Conservation (phyloP, 2,329 filamentous ascomycete species). For the Metarhizium guizhouense region DNA sequence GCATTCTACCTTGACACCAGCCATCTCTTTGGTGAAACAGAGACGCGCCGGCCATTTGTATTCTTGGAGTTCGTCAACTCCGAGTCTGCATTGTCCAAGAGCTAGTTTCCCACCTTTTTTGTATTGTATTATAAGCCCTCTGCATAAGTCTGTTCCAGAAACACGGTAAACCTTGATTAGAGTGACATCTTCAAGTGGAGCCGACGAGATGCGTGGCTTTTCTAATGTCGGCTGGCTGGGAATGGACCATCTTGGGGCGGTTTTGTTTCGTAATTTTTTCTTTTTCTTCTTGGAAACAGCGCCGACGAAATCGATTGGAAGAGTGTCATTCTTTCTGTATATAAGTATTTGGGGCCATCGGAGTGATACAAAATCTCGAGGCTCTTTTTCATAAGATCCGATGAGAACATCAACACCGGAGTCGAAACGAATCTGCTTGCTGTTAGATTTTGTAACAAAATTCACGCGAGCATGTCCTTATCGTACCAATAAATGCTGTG, state of each 20-base stretch:
- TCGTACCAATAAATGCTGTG: conserved; percentile 2
- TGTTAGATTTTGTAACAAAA: not conserved
- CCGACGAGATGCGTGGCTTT: not conserved
- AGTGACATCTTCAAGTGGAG: not conserved
- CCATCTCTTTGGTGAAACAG: conserved; percentile 1
- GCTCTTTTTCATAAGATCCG: not conserved
- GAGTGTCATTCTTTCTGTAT: not conserved
- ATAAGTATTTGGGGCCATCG: not conserved
- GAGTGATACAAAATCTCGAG: not conserved
- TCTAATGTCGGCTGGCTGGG: not conserved
- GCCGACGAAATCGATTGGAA: conserved; percentile 3
- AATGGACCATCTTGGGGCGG: not conserved
- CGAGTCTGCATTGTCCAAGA: conserved; percentile 3
- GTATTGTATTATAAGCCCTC: conserved; percentile 2
- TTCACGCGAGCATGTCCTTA: not conserved
- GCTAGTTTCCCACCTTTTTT: not conserved
- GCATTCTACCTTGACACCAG: not conserved
- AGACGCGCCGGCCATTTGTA: not conserved
- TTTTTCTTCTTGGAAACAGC: not conserved
- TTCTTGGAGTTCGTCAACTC: not conserved
- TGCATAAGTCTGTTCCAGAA: not conserved
- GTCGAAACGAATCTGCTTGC: not conserved
- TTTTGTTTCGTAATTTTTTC: not conserved
- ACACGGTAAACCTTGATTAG: not conserved
- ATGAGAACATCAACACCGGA: not conserved